Base-by-base conservation (phyloP, 345 rosid species). In the Salix brachista region DNA sequence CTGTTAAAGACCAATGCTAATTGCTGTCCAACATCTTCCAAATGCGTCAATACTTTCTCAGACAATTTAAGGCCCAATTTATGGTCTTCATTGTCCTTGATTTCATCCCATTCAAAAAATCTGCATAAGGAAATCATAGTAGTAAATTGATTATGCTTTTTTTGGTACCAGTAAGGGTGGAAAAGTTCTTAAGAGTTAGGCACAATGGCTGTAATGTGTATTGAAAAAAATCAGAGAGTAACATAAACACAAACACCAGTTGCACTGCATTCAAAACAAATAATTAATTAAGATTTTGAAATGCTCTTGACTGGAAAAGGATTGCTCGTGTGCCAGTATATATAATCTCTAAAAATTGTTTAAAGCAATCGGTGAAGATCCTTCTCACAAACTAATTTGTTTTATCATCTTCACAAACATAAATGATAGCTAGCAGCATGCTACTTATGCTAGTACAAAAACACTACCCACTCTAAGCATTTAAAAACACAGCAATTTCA, bases 11-110 rank as follows among this genome's bases (percentile, higher is more conserved):
- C 88, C 71, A 96, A 67, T 58, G 93, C 92, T 72, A 94, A 83
- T 78, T 90, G 98, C 78, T 90, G 97, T 64, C 92, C 97, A 76
- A 88, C 87, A 80, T 87, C 85, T 70, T 77, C 84, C 67, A 96
- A 88, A 76, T 86, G 85, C 6, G 61, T 70, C 76, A 92, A 84
- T 61, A 82, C 88, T 80, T 85, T 87, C 73, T 86, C 90, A 8
- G 98, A 84, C 74, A 37, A 70, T 80, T 86, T 92, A 36, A 85
- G 42, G 77, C 79, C 89, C 68, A 85, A 77, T 71, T 84, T 84
- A 56, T 76, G 86, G 72, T 75, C 86, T 79, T 83, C 85, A 34
- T 80, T 32, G 14, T 78, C 84, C 78, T 83, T 69, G 37, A 80
- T 81, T 72, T 74, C 84, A 46, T 83, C 88, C 98, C 98, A 94